Evolutionary conservation across 257 asterid genomes (phyloP), one percentile per base, ranked within the genome.

Genomic region (Nicotiana obtusifolia): DNA sequence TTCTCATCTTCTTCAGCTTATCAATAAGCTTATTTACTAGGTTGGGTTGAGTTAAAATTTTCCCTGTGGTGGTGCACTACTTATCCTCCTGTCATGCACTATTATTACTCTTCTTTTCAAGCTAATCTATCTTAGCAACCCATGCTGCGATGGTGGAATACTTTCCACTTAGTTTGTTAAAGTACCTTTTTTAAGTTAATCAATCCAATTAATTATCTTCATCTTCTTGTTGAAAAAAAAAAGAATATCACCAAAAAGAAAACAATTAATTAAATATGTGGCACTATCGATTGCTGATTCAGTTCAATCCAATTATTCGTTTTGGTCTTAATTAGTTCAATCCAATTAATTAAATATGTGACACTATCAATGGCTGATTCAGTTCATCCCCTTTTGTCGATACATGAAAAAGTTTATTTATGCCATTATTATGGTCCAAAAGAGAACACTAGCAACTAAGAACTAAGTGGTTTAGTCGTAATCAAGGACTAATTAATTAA

Each of bases 371-470:
- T 80, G 82, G 68, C 82, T 80, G 81, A 80, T 84, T 83, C 86
- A 86, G 77, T 86, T 81, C 84, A 81, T 81, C 84, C 77, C 80
- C 80, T 81, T 80, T 81, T 80, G 84, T 80, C 77, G 80, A 84
- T 64, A 84, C 65, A 73, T 83, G 83, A 83, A 85, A 86, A 90
- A 90, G 92, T 81, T 86, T 82, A 85, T 49, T 68, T 85, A 84
- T 85, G 87, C 91, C 91, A 90, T 88, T 90, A 86, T 87, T 90
- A 86, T 88, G 85, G 80, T 84, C 83, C 84, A 90, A 86, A 86
- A 80, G 81, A 77, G 47, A 77, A 85, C 86, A 83, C 19, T 84
- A 54, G 44, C 89, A 86, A 78, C 68, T 68, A 84, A 53, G 20
- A 83, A 83, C 80, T 83, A 62, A 81, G 22, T 82, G 84, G 83